A percentile compares a stretch with the other conserved stretches of the same genome.
phyloP scores from a whole-genome alignment of 345 rosid species.

The Eucalyptus marginata region DNA sequence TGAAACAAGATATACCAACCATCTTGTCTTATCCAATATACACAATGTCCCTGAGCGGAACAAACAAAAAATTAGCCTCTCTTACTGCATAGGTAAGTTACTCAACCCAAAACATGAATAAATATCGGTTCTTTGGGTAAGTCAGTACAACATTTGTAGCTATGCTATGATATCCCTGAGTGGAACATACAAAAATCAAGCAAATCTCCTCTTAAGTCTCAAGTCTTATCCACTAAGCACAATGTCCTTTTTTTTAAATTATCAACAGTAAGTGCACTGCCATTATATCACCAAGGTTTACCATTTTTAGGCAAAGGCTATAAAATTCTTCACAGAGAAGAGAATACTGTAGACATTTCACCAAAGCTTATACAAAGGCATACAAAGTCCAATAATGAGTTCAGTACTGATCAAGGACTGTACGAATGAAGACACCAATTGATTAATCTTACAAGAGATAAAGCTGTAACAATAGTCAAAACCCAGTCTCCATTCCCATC shows the following conservation, averaged over 20 bases:
- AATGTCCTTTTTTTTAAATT: neutral
- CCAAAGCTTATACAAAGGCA: neutral
- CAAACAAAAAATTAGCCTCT: neutral
- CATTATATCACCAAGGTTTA: neutral
- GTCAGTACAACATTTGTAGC: neutral
- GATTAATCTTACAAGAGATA: slow-evolving; percentile 69
- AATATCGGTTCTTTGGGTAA: neutral
- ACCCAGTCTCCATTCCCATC: slow-evolving; percentile 99
- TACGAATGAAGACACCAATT: neutral
- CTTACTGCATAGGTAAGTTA: neutral
- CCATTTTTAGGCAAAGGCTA: neutral
- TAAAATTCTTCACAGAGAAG: neutral
- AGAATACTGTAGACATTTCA: neutral
- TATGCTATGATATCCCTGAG: neutral
- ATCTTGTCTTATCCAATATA: neutral
- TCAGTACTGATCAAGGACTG: neutral
- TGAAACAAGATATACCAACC: neutral
- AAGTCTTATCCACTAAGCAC: neutral
- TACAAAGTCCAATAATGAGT: neutral
- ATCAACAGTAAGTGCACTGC: neutral
- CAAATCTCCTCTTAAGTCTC: neutral
- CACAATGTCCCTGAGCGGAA: too few species aligned
- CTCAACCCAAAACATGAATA: neutral
- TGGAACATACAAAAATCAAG: neutral
- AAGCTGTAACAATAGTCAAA: slow-evolving; percentile 75